These are phyloP conservation scores for Penicillium maclennaniae DNA, from an alignment of 495 filamentous ascomycete genomes.

Conservation along the genomic window DNA sequence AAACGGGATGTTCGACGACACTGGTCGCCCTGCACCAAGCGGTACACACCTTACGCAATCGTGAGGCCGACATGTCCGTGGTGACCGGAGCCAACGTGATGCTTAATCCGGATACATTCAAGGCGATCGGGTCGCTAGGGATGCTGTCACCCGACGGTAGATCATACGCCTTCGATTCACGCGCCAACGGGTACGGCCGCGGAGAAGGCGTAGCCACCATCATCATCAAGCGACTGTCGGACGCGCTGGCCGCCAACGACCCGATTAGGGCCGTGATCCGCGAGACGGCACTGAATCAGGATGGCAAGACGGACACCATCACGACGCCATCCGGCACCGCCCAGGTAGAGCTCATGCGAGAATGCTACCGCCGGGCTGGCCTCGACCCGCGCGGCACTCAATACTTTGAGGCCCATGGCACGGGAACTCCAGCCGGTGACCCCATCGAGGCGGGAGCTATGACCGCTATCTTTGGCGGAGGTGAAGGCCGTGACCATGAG, in stretches of 20 bases:
- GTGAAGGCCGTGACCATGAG: constrained; percentile 17
- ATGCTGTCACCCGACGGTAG: constrained; percentile 34
- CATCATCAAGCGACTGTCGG: constrained; percentile 35
- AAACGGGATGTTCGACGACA: constrained; percentile 50
- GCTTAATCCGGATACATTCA: background rate
- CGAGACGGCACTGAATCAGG: constrained; percentile 33
- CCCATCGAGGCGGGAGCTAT: constrained; percentile 57
- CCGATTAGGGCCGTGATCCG: constrained; percentile 38
- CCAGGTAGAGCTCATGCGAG: constrained; percentile 31
- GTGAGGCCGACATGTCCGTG: constrained; percentile 14
- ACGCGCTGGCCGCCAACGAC: constrained; percentile 34
- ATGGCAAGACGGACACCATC: constrained; percentile 35
- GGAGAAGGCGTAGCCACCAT: constrained; percentile 43
- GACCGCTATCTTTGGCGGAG: constrained; percentile 37
- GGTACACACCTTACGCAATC: constrained; percentile 34
- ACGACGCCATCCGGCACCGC: constrained; percentile 33
- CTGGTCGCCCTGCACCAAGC: constrained; percentile 43
- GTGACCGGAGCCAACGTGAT: background rate
- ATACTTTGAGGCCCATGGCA: constrained; percentile 38
- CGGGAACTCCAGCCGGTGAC: constrained; percentile 42
- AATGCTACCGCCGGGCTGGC: constrained; percentile 32
- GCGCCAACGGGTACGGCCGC: constrained; percentile 44
- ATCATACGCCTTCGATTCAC: constrained; percentile 39
- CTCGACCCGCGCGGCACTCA: constrained; percentile 29
- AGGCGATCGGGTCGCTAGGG: constrained; percentile 23